Evolutionary conservation across 208 protist genomes (phyloP), one percentile per base, ranked within the genome.

Genomic region (Leishmania amazonensis): DNA sequence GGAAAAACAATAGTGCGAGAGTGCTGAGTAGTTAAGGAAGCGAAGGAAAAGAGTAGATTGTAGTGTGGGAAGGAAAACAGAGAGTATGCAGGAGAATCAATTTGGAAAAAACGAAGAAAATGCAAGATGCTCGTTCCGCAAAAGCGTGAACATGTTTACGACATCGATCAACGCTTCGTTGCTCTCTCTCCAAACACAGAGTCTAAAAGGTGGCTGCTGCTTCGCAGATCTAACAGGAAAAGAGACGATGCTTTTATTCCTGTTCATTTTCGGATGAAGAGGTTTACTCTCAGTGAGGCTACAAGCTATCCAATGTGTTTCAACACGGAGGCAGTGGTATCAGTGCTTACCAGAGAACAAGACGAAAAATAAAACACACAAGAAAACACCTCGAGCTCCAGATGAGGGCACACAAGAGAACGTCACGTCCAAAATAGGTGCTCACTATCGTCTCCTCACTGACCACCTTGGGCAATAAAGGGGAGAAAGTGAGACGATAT

Each of bases 311-410:
- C n/a, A 45, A 19, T 35, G 15, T 57, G 47, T 62, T 76, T 57
- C 73, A 57, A n/a, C 51, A 58, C 15, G 17, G 35, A 45, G 53
- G 35, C 31, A 38, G 73, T 76, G 53, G 47, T 74, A 54, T 51
- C 45, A 51, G 38, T 53, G 19, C 70, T 53, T 54, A 53, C 45
- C 47, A 51, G 24, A 64, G 49, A 77, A 64, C 47, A 11, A n/a
- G 51, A 47, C 64, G 53, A 79, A 85, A 88, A 79, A 57, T 70
- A 84, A 81, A 53, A 70, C 6, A 60, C 31, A 3, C 21, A 45
- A 74, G 11, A 62, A 45, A 77, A 24, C 38, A 53, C 51, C 47
- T 47, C 45, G 9, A 54, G 35, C 21, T 51, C 47, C 70, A 74
- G 24, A 74, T 51, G 47, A 74, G 45, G 7, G 60, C 7, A 54